Percentiles rank a stretch among this genome's conserved stretches.
Evolutionary conservation across 441 rosid species (phyloP).

Genomic region (Biscutella auriculata): DNA sequence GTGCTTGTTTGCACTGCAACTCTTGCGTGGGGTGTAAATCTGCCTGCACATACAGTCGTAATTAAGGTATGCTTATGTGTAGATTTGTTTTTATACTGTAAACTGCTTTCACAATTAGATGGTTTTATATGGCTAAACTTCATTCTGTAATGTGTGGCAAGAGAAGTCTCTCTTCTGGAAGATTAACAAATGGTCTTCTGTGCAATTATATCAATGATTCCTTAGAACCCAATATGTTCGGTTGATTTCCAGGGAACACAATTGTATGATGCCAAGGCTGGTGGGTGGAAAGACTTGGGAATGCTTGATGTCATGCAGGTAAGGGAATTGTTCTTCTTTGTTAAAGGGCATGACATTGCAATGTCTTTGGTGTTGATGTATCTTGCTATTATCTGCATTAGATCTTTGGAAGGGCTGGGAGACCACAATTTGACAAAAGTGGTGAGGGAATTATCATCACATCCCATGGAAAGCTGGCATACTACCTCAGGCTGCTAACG

Average conservation of each 20-base stretch:
- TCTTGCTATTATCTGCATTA: slow-evolving; percentile 22
- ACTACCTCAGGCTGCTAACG: slow-evolving; percentile 84
- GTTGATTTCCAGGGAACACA: slow-evolving; percentile 71
- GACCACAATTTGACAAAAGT: slow-evolving; percentile 99
- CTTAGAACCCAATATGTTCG: slow-evolving; percentile 4
- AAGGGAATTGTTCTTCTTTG: slow-evolving; percentile 5
- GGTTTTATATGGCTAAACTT: background rate
- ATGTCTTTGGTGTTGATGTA: background rate
- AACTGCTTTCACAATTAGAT: slow-evolving; percentile 5
- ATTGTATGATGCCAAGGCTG: slow-evolving; percentile 95
- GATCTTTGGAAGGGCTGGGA: slow-evolving; percentile 99
- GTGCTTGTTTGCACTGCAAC: slow-evolving; percentile 98
- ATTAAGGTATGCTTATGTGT: slow-evolving; percentile 58
- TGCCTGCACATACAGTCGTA: slow-evolving; percentile 97
- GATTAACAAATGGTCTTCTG: slow-evolving; percentile 3
- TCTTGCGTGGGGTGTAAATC: slow-evolving; percentile 98
- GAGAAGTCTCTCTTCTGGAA: slow-evolving; percentile 1
- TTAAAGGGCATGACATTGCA: slow-evolving; percentile 1
- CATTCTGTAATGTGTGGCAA: background rate
- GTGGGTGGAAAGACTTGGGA: slow-evolving; percentile 98
- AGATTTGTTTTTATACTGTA: background rate
- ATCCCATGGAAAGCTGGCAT: slow-evolving; percentile 87
- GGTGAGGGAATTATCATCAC: slow-evolving; percentile 99
- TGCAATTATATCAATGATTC: background rate
- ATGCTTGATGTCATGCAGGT: slow-evolving; percentile 99